A percentile compares a stretch with the other conserved stretches of the same genome.
phyloP scores from a whole-genome alignment of 345 rosid species.

The Clarkia xantiana region DNA sequence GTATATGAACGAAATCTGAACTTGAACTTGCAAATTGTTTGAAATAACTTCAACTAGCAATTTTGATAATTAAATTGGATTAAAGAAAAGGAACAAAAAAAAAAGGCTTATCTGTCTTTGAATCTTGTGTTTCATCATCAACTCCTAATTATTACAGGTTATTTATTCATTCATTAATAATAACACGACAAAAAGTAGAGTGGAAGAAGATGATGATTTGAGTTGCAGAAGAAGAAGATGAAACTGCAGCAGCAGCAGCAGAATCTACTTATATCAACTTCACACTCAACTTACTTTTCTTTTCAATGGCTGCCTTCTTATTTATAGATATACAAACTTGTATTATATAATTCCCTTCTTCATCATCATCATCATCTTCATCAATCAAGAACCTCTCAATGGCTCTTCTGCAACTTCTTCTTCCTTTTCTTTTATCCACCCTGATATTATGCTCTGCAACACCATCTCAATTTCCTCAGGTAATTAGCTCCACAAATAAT shows the following conservation, averaged over 20 bases:
- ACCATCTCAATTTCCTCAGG: slow-evolving; percentile 21
- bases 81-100: no score
- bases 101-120: not conserved
- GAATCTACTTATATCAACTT: not conserved
- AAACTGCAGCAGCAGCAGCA: no score
- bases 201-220: not conserved
- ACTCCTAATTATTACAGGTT: not conserved
- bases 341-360: no score
- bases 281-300: slow-evolving; percentile 10
- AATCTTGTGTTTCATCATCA: not conserved
- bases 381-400: slow-evolving; percentile 4
- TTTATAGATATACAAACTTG: not conserved
- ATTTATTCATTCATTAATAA: no score
- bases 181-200: not conserved
- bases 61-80: no score
- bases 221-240: not conserved
- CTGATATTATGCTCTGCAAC: slow-evolving; percentile 7
- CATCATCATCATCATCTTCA: no score
- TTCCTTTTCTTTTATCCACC: slow-evolving; percentile 11
- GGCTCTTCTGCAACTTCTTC: slow-evolving; percentile 17
- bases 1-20: no score
- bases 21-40: no score
- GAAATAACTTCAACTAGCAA: no score
- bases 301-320: slow-evolving; percentile 5
- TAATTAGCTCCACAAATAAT: slow-evolving; percentile 3